Base-by-base conservation (phyloP, 176 grass and related monocot species). In the Avena atlantica region DNA sequence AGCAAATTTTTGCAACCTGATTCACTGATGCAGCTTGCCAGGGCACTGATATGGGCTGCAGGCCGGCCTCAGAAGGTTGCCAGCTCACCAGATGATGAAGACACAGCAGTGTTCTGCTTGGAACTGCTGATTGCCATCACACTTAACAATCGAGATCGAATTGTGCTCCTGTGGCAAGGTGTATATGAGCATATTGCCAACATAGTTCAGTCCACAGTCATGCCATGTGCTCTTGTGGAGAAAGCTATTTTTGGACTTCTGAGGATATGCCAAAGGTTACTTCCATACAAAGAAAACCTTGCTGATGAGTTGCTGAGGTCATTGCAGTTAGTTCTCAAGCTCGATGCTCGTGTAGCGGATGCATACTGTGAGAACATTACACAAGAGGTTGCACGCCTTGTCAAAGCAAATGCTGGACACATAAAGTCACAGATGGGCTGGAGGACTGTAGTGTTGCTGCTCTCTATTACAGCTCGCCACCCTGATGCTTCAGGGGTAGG, bases 201-300 rank as follows among this genome's bases (percentile, higher is more conserved):
- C 71, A 99, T 99, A 84, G 91, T 99, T 79, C 97, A 99, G 87
- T 94, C 94, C 29, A 92, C 94, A 65, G 92, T 97, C 70, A 92
- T 94, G 91, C 94, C 97, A 25, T 99, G 97, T 56, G 94, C 94
- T 78, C 87, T 99, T 68, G 94, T 95, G 58, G 97, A 99, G 81
- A 99, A 94, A 82, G 97, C 97, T 72, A 95, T 99, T 87, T 99
- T 99, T 92, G 97, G 97, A 34, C 94, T 99, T 56, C 80, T 99
- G 57, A 88, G 94, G 29, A 99, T 99, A 88, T 99, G 97, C 74
- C 94, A 97, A 87, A 97, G 94, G 70, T 83, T 99, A 90, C 80
- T 99, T 66, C 97, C 97, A 49, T 99, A 94, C 80, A 99, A 99
- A 78, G 97, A 99, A 85, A 97, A 99, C 74, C 88, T 99, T 76